Base-by-base conservation (phyloP, 2,329 filamentous ascomycete genomes). In the Talaromyces islandicus region DNA sequence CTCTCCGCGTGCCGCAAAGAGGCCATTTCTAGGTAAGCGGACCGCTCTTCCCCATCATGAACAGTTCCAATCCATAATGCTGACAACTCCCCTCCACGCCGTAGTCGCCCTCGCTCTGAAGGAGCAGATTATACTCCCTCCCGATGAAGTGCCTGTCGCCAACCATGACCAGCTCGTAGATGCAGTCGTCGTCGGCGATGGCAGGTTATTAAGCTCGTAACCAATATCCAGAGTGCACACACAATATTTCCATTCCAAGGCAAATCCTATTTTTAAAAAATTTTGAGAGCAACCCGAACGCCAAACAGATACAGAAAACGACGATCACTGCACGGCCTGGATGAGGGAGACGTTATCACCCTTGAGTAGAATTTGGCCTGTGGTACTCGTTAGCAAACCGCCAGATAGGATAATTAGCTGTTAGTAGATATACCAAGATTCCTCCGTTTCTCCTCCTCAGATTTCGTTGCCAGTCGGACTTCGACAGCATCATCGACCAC, bases 401-500 rank as follows among this genome's bases (percentile, higher is more conserved):
- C 19, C 57, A 14, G 21, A 56, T 4, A 24, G 7, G 41, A 19
- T 29, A 54, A 52, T 35, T 11, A 51, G 21, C 21, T 17, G 24
- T 35, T 54, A 43, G 17, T 27, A 11, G 21, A 48, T 83, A 63
- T 83, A 96, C 92, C 93, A 57, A 97, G 75, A 50, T 86, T 81
- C 75, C 90, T 87, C 73, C 92, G 84, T 66, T 85, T 87, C 78
- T 95, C 92, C 66, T 88, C 86, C 48, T 90, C 88, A 17, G 85
- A 87, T 81, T 95, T 96, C 64, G 89, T 92, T 59, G 90, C 81
- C 71, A 91, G 85, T 75, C 88, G 90, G 51, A 99, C 92, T 78
- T 97, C 93, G 60, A 97, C 86, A 30, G 94, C 94, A 69, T 99
- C 92, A 71, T 99, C 94, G 66, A 96, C 85, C 43, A 97, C 94